phyloP scores from a whole-genome alignment of 768 basidiomycete species.

The Lactarius quietus region DNA sequence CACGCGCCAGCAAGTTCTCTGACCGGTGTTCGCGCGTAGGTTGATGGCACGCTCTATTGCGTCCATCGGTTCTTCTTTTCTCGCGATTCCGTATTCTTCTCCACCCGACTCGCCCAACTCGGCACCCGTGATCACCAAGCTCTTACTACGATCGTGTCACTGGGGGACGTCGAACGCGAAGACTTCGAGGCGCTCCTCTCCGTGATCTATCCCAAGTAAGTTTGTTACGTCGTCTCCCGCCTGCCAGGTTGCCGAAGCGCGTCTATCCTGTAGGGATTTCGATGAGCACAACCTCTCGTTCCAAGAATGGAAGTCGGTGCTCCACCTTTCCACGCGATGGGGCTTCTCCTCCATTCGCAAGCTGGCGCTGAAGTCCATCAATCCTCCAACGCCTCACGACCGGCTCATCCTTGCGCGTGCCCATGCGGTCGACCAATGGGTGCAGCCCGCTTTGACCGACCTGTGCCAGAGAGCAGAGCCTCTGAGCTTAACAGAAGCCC shows the following conservation, averaged over 20 bases:
- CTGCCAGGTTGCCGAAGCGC: background rate
- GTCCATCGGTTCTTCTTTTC: conserved; percentile 20
- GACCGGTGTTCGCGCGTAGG: background rate
- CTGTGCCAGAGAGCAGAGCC: conserved; percentile 9
- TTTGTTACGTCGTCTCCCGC: background rate
- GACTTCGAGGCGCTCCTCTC: conserved; percentile 21
- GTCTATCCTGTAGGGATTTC: conserved; percentile 2
- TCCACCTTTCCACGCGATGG: conserved; percentile 32
- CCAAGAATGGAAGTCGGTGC: conserved; percentile 29
- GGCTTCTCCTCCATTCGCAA: conserved; percentile 30
- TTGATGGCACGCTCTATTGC: conserved; percentile 14
- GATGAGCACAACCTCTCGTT: conserved; percentile 13
- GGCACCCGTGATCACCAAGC: conserved; percentile 11
- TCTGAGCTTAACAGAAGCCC: conserved; percentile 6
- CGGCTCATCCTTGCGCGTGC: conserved; percentile 14
- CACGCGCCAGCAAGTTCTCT: background rate
- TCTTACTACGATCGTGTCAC: conserved; percentile 1
- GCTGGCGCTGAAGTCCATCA: background rate
- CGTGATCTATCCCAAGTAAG: conserved; percentile 18
- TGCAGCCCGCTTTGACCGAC: conserved; percentile 5
- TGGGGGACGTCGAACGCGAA: conserved; percentile 9
- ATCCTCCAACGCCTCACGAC: conserved; percentile 5
- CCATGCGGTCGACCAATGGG: conserved; percentile 12
- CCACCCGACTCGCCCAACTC: conserved; percentile 3
- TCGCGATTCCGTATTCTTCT: conserved; percentile 20